Percentiles rank a stretch among this genome's conserved stretches.
Conservation (phyloP, 2,329 filamentous ascomycete species). For the Colletotrichum noveboracense region DNA sequence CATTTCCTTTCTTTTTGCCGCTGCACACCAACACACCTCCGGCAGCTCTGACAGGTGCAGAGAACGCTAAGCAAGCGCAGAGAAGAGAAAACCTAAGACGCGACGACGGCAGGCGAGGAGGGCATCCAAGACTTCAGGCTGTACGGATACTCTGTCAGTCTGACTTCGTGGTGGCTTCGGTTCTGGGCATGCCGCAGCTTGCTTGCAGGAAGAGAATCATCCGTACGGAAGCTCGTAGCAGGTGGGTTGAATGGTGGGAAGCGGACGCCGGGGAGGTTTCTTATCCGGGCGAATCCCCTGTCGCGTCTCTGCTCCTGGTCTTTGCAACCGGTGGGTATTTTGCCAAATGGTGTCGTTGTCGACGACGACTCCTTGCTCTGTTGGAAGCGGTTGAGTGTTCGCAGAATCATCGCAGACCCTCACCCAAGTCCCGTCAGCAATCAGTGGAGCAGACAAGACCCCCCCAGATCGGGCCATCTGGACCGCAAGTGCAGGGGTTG, state of each 20-base stretch:
- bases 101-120: not conserved
- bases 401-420: not conserved
- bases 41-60: conserved; percentile 8
- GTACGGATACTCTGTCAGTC: not conserved
- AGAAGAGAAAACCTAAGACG: not conserved
- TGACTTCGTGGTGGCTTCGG: not conserved
- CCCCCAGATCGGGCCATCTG: conserved; percentile 20
- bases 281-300: not conserved
- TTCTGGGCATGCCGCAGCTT: not conserved
- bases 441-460: not conserved
- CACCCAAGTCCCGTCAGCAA: not conserved
- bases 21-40: not conserved
- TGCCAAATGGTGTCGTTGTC: not conserved
- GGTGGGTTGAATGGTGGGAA: not conserved
- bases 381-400: not conserved
- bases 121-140: not conserved
- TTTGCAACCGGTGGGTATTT: not conserved
- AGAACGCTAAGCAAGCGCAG: not conserved
- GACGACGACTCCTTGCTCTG: not conserved
- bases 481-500: not conserved
- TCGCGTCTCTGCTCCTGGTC: not conserved
- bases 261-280: not conserved
- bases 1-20: not conserved
- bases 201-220: not conserved
- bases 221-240: not conserved